These are phyloP conservation scores for Monilinia laxa DNA, from an alignment of 2,329 filamentous ascomycete genomes.

Conservation along the genomic window DNA sequence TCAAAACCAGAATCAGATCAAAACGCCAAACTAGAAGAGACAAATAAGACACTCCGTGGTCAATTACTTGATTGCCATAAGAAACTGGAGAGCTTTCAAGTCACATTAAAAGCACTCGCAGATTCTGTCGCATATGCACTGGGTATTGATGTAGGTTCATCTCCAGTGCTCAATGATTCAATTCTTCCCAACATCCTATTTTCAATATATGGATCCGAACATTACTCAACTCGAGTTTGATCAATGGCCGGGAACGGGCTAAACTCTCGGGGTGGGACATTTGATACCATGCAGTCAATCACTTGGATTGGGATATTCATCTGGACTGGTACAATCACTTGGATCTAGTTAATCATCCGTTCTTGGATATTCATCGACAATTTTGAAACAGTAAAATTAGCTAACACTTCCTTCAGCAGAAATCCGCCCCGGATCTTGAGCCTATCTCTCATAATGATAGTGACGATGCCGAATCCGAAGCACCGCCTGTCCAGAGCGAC, in stretches of 20 bases:
- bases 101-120: slow-evolving; percentile 18
- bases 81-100: slow-evolving; percentile 21
- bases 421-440: not conserved
- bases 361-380: too few relatives aligned
- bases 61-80: slow-evolving; percentile 23
- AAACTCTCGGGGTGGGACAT: too few relatives aligned
- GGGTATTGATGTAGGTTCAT: slow-evolving; percentile 18
- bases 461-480: slow-evolving; percentile 14
- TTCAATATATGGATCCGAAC: too few relatives aligned
- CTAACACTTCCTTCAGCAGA: not conserved
- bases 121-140: slow-evolving; percentile 21
- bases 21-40: slow-evolving; percentile 20
- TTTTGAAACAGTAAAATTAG: not conserved
- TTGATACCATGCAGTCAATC: too few relatives aligned
- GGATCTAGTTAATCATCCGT: not conserved
- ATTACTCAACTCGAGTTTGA: not conserved
- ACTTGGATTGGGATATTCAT: too few relatives aligned
- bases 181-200: not conserved
- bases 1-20: slow-evolving; percentile 22
- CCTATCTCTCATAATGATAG: slow-evolving; percentile 2
- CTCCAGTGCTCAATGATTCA: not conserved
- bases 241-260: not conserved
- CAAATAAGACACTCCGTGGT: slow-evolving; percentile 6
- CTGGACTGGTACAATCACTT: not conserved
- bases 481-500: not conserved